Evolutionary conservation across 2,329 filamentous ascomycete genomes (phyloP), one percentile per base, ranked within the genome.

Genomic region (Colletotrichum tropicale): DNA sequence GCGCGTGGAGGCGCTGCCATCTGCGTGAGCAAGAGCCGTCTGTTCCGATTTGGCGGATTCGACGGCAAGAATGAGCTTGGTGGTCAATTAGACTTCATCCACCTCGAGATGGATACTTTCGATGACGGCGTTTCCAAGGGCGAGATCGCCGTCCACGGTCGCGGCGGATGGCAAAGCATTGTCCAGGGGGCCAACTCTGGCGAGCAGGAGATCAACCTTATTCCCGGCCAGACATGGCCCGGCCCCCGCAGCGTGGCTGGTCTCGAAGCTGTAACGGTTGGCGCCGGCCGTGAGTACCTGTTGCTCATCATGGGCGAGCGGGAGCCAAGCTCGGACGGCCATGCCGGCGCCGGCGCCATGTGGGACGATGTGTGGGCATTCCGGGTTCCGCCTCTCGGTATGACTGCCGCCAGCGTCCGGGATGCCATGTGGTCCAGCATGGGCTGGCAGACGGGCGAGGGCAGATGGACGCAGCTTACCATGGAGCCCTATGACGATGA

Each of bases 31-130:
- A 88, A 90, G 70, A 91, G 91, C 28, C 90, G 91, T 28, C 83
- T 98, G 8, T 98, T 93, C 84, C 90, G 95, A 32, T 96, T 95
- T 86, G 94, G 95, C 76, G 95, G 95, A 0, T 96, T 93, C 79
- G 94, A 96, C 82, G 95, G 94, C 1, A 86, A 88, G 60, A 86
- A 81, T 0, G 94, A 96, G 80, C 87, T 94, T 64, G 95, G 95
- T 18, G 95, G 94, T 0, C 88, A 89, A 74, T 81, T 98, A 15
- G 95, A 98, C 80, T 89, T 94, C 74, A 81, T 93, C 21, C 87
- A 90, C 70, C 87, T 93, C 12, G 88, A 85, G 21, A 84, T 92
- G n/a, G 89, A 91, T 78, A 86, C 86, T 32, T 90, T 91, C 78
- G 86, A 90, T 76, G 90, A 91, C 80, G 84, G 84, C 76, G 84